A percentile compares a stretch with the other conserved stretches of the same genome.
Conservation (phyloP, 2,329 filamentous ascomycete genomes). For the Pseudogymnoascus sp. region DNA sequence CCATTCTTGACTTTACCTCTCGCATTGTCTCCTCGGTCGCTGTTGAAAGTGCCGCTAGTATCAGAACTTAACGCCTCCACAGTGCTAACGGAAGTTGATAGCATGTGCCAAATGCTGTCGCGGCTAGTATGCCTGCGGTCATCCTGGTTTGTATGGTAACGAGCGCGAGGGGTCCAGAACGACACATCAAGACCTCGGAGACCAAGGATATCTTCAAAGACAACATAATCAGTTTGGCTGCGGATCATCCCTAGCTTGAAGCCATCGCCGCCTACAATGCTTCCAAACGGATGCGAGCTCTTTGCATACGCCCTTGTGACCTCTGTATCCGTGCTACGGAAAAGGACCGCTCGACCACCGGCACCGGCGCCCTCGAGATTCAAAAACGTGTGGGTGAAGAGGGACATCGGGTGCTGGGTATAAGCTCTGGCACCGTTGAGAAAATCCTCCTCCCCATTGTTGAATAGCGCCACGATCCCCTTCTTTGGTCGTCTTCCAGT, state of each 20-base stretch:
- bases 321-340: constrained; percentile 80
- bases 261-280: constrained; percentile 72
- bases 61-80: constrained; percentile 63
- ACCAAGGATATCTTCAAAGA: constrained; percentile 70
- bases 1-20: constrained; percentile 59
- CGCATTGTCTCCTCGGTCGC: constrained; percentile 45
- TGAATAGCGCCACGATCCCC: constrained; percentile 77
- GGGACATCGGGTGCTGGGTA: constrained; percentile 70
- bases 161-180: constrained; percentile 76
- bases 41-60: constrained; percentile 57
- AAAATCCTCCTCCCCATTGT: constrained; percentile 94
- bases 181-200: constrained; percentile 86
- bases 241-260: constrained; percentile 72
- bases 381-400: constrained; percentile 77
- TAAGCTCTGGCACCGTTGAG: constrained; percentile 82
- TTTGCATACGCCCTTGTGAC: constrained; percentile 71
- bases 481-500: constrained; percentile 63
- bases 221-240: constrained; percentile 82
- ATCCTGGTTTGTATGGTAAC: constrained; percentile 89
- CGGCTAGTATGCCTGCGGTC: constrained; percentile 70
- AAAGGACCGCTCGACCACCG: constrained; percentile 78
- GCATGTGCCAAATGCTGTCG: constrained; percentile 82
- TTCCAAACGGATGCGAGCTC: constrained; percentile 70
- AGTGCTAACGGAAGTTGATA: constrained; percentile 72
- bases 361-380: constrained; percentile 94